Evolutionary conservation across 441 rosid genomes (phyloP), one percentile per base, ranked within the genome.

Genomic region (Brassica balearica): DNA sequence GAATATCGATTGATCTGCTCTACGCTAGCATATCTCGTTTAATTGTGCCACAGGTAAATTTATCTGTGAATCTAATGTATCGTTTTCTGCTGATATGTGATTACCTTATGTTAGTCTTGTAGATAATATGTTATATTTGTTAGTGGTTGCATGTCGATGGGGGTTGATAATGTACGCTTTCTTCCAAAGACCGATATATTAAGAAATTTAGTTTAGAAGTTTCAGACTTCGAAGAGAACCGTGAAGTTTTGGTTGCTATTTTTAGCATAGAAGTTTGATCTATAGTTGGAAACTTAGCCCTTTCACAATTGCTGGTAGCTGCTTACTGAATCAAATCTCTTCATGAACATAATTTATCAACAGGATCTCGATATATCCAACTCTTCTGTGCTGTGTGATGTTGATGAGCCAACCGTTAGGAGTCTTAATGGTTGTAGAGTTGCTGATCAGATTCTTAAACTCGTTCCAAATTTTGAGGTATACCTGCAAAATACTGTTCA

Each of bases 391-490:
- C 87, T 95, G 59, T 79, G 76, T 69, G 81, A 91, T 51, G 85
- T 89, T 29, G 99, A 95, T 84, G 99, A 91, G 83, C 97, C 86
- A 69, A 93, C 96, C 36, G 98, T 95, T 84, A 91, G 96, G 65
- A 93, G 98, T 86, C 99, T 95, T 74, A 93, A 95, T 86, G 98
- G 99, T 12, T 95, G 99, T 85, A 85, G 97, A 81, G 99, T 95
- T 84, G 97, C 99, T 22, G 99, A 93, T 85, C 98, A 88, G 88
- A 95, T 95, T 77, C 92, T 95, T 68, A 93, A 91, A 80, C 96
- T 90, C 67, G 96, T 95, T 84, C 97, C 98, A 63, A 90, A 90
- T 82, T 80, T 86, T 80, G 90, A 93, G 99, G 98, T 89, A 74
- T 75, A 72, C 72, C 75, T 58, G 15, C 68, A 27, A 23, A 53